Conservation (phyloP, 345 rosid species). For the Euphorbia peplus region DNA sequence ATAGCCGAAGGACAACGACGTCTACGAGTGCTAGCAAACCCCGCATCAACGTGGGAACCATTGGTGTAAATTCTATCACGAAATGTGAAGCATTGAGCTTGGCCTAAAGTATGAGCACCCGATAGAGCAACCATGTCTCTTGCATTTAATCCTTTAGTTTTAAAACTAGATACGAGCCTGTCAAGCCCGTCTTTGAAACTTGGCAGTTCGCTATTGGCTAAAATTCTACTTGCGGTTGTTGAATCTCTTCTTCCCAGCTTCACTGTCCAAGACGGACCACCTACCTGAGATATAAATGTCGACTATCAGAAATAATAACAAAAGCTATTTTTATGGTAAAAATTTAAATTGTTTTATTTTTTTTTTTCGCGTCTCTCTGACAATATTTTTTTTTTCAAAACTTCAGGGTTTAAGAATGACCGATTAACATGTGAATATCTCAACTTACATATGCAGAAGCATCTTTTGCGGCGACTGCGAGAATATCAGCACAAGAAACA, state of each 20-base stretch:
- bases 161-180: slow-evolving; percentile 5
- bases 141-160: slow-evolving; percentile 10
- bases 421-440: no score
- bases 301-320: no score
- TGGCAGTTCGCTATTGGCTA: slow-evolving; percentile 12
- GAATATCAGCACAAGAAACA: slow-evolving; percentile 13
- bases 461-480: slow-evolving; percentile 20
- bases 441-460: slow-evolving; percentile 19
- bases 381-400: no score
- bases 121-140: slow-evolving; percentile 28
- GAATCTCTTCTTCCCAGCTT: slow-evolving; percentile 26
- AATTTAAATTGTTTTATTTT: no score
- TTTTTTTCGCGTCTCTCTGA: no score
- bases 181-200: slow-evolving; percentile 9
- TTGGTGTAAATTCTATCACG: slow-evolving; percentile 19
- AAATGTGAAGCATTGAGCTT: slow-evolving; percentile 21
- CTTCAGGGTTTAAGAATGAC: no score
- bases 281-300: no score
- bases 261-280: slow-evolving; percentile 23
- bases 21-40: slow-evolving; percentile 17
- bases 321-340: no score
- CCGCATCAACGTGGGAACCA: slow-evolving; percentile 5
- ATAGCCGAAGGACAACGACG: slow-evolving; percentile 9
- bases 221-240: slow-evolving; percentile 3
- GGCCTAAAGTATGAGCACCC: slow-evolving; percentile 17